phyloP scores from a whole-genome alignment of 164 flowering plant genomes.

The Tetrastigma voinierianum region DNA sequence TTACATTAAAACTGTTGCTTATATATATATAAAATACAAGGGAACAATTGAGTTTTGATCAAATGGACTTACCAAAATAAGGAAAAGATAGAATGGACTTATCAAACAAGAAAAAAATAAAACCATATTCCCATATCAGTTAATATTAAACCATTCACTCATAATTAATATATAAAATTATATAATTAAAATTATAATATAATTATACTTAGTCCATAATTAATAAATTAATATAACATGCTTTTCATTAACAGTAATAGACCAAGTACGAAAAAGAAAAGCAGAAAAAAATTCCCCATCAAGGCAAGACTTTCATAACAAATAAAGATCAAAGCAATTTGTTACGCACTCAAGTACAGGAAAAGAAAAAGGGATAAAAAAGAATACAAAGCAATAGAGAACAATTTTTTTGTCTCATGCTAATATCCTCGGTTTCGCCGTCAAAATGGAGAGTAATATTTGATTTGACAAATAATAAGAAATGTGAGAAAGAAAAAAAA shows the following conservation, averaged over 20 bases:
- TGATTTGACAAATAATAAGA: constrained; percentile 17
- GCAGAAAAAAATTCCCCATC: not conserved
- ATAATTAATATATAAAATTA: too few relatives aligned
- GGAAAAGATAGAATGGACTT: too few relatives aligned
- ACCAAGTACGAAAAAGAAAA: not conserved
- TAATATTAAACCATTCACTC: too few relatives aligned
- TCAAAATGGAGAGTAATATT: constrained; percentile 8
- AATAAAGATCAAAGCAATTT: constrained; percentile 11
- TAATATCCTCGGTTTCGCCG: constrained; percentile 15
- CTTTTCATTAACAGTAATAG: not conserved
- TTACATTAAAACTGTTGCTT: too few relatives aligned
- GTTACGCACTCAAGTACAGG: constrained; percentile 16
- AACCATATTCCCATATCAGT: too few relatives aligned
- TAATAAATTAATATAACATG: too few relatives aligned
- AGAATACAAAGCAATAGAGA: constrained; percentile 28
- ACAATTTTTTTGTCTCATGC: constrained; percentile 19
- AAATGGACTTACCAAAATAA: too few relatives aligned
- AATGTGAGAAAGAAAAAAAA: constrained; percentile 3
- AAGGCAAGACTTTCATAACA: not conserved
- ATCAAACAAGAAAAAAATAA: too few relatives aligned
- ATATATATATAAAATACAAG: too few relatives aligned
- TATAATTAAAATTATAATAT: too few relatives aligned
- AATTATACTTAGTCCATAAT: too few relatives aligned
- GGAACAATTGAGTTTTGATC: too few relatives aligned
- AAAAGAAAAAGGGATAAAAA: not conserved